Percentiles rank a stretch among this genome's conserved stretches.
Conservation (phyloP, 2,329 filamentous ascomycete species). For the Fusarium lyarnte region DNA sequence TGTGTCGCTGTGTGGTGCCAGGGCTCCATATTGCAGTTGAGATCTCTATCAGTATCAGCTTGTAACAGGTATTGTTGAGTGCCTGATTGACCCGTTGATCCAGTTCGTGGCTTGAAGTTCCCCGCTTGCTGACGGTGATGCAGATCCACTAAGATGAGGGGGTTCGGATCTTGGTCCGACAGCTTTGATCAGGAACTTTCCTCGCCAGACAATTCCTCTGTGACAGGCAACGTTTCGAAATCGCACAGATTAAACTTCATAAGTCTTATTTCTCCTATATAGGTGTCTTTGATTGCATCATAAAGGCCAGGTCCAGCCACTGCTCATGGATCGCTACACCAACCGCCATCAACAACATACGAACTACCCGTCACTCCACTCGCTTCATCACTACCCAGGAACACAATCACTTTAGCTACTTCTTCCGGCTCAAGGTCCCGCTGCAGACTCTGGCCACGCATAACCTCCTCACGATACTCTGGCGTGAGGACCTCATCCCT, state of each 20-base stretch:
- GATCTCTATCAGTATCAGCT: rapidly evolving
- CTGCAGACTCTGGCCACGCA: conserved; percentile 55
- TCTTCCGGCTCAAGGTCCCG: conserved; percentile 53
- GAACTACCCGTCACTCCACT: conserved; percentile 57
- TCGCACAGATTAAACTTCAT: rapidly evolving
- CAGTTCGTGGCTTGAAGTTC: not conserved
- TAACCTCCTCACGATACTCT: conserved; percentile 51
- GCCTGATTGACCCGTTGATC: too few species aligned
- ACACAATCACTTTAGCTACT: conserved; percentile 57
- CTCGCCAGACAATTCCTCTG: too few species aligned
- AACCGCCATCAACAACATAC: conserved; percentile 49
- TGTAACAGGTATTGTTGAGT: rapidly evolving
- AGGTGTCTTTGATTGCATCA: rapidly evolving
- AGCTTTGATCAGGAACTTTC: not conserved
- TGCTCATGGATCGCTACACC: conserved; percentile 37
- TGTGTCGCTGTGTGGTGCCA: conserved; percentile 53
- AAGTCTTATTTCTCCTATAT: rapidly evolving
- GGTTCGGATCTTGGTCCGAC: not conserved
- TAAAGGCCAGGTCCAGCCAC: too few species aligned
- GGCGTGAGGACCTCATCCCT: conserved; percentile 54
- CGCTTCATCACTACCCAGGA: conserved; percentile 57
- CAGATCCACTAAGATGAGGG: conserved; percentile 12
- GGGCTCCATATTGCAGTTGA: not conserved
- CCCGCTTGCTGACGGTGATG: not conserved
- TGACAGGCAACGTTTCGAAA: rapidly evolving